Evolutionary conservation across 2,329 filamentous ascomycete species (phyloP).

Genomic region (Fusarium temperatum): DNA sequence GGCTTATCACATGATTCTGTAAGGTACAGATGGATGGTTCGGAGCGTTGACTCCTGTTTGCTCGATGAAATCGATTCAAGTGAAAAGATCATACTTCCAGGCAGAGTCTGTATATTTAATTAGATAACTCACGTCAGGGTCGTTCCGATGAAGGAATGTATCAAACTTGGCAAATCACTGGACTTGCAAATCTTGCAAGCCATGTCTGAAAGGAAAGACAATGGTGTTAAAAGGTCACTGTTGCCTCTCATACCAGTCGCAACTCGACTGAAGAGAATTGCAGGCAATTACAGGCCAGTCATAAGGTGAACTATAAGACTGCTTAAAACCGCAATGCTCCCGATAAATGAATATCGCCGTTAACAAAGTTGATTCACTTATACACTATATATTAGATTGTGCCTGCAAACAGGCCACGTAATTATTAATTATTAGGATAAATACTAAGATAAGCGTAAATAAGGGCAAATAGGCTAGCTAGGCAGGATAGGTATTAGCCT

Average conservation of each 20-base stretch:
- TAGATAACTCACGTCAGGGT: background rate
- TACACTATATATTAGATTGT: background rate
- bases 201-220: background rate
- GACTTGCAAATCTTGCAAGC: background rate
- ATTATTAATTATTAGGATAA: no score
- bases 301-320: no score
- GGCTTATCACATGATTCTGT: conserved; percentile 28
- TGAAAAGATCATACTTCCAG: background rate
- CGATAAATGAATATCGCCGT: background rate
- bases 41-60: background rate
- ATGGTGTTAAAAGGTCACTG: background rate
- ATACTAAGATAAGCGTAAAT: no score
- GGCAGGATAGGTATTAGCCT: no score
- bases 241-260: no score
- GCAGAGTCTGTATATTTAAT: background rate
- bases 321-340: background rate
- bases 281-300: background rate
- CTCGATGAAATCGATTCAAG: background rate
- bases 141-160: background rate
- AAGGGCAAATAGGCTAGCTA: no score
- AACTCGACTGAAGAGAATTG: background rate
- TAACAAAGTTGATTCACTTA: background rate
- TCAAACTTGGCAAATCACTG: background rate
- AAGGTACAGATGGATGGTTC: background rate
- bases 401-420: no score